These are phyloP conservation scores for Cryptosporidium viatorum DNA, from an alignment of 169 alveolate species.

Conservation along the genomic window DNA sequence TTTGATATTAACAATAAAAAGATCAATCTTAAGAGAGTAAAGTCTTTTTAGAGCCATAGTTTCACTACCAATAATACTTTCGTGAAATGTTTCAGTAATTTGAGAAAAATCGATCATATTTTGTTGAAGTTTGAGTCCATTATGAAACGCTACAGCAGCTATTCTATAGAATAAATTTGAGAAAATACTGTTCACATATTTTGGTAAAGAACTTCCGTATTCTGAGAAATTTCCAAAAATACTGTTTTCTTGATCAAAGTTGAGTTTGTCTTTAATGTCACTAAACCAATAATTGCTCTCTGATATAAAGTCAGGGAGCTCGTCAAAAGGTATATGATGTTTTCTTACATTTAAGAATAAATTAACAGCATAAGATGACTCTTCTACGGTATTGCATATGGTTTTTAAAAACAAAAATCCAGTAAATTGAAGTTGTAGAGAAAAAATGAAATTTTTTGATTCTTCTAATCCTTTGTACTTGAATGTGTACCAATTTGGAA, in stretches of 20 bases:
- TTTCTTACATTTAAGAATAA: background rate
- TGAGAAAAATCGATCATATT: slow-evolving; percentile 25
- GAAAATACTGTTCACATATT: slow-evolving; percentile 49
- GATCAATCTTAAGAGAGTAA: slow-evolving; percentile 15
- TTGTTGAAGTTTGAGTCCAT: slow-evolving; percentile 54
- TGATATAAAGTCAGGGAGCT: slow-evolving; percentile 57
- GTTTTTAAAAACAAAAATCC: slow-evolving; percentile 15
- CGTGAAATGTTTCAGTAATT: background rate
- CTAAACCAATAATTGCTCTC: slow-evolving; percentile 34
- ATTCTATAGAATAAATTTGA: slow-evolving; percentile 31
- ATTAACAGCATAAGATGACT: background rate
- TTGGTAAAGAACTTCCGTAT: slow-evolving; percentile 4
- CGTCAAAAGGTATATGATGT: slow-evolving; percentile 26
- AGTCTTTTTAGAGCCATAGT: slow-evolving; percentile 20
- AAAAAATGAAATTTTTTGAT: background rate
- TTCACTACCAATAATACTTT: slow-evolving; percentile 1
- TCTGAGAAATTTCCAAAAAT: slow-evolving; percentile 2
- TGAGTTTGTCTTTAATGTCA: slow-evolving; percentile 33
- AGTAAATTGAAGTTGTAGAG: slow-evolving; percentile 29
- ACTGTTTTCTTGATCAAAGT: slow-evolving; percentile 29
- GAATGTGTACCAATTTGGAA: slow-evolving; percentile 31
- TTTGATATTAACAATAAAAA: background rate
- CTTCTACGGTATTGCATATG: slow-evolving; percentile 1
- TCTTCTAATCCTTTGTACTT: background rate
- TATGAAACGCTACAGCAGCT: slow-evolving; percentile 28